Evolutionary conservation across 2,329 filamentous ascomycete genomes (phyloP).

Genomic region (Orbilia oligospora): DNA sequence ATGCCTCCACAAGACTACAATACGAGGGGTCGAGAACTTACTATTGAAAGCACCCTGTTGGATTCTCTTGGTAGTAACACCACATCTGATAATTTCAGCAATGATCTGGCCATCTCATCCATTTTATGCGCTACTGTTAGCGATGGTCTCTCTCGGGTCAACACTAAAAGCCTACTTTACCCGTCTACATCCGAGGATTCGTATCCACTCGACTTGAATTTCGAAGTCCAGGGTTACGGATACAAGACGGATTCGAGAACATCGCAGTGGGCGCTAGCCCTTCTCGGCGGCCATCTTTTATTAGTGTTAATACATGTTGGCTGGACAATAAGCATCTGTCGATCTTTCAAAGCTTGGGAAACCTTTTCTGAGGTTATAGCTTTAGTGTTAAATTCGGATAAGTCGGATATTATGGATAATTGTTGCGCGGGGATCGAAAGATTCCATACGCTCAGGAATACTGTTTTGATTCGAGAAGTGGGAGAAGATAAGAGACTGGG

Average conservation of each 20-base stretch:
- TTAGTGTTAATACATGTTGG: conserved; percentile 9
- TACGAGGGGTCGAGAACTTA: neutral
- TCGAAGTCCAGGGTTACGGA: conserved; percentile 17
- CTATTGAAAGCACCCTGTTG: neutral
- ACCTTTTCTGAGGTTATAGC: conserved; percentile 16
- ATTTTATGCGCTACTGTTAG: conserved; percentile 11
- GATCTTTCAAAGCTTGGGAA: conserved; percentile 16
- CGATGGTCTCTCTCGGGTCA: conserved; percentile 10
- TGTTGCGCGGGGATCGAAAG: conserved; percentile 19
- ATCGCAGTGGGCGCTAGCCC: conserved; percentile 13
- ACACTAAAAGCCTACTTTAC: neutral
- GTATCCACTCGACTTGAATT: conserved; percentile 2
- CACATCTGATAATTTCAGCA: neutral
- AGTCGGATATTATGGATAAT: conserved; percentile 1
- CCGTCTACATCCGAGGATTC: neutral
- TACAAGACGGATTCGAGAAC: conserved; percentile 23
- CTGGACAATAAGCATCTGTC: conserved; percentile 6
- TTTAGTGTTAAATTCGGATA: conserved; percentile 16
- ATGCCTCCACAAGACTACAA: conserved; percentile 3
- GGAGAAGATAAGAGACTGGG: conserved; percentile 1
- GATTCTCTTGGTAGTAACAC: neutral
- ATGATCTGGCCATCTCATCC: conserved; percentile 6
- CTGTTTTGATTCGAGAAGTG: conserved; percentile 11
- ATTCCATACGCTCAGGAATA: conserved; percentile 12
- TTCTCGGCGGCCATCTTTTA: conserved; percentile 7